Conservation (phyloP, 2,329 filamentous ascomycete species). For the Coniochaeta sp. region DNA sequence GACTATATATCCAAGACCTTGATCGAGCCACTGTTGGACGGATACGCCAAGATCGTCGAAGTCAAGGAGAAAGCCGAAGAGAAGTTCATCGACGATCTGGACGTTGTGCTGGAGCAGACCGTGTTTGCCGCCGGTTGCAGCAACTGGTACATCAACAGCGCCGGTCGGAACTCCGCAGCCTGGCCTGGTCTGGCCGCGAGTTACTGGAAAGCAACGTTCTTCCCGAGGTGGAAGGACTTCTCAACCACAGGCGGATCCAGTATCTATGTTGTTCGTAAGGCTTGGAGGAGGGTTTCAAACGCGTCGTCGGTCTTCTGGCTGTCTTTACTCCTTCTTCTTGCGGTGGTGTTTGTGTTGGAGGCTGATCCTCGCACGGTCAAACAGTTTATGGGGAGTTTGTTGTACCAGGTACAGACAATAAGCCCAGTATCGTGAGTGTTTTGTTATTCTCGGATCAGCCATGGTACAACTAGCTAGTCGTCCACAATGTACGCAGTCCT, state of each 20-base stretch:
- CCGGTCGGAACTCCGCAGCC: not conserved
- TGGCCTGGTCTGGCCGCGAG: not conserved
- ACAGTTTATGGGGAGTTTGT: no score
- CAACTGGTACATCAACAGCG: constrained; percentile 33
- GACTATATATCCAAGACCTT: constrained; percentile 20
- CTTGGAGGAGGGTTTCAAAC: no score
- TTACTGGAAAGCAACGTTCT: not conserved
- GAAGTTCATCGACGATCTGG: constrained; percentile 20
- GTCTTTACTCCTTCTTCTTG: no score
- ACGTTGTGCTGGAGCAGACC: constrained; percentile 21
- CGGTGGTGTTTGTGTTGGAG: no score
- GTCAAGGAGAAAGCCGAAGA: constrained; percentile 26
- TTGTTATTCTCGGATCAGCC: no score
- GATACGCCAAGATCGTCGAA: constrained; percentile 23
- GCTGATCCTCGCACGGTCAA: no score
- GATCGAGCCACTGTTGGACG: constrained; percentile 20
- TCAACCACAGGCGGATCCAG: not conserved
- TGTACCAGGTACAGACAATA: no score
- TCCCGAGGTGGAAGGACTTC: not conserved
- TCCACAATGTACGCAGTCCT: no score
- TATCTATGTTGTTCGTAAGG: no score
- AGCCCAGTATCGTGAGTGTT: no score
- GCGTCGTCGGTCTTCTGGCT: no score
- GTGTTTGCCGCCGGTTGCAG: constrained; percentile 30
- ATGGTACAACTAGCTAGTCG: no score